A percentile compares a stretch with the other conserved stretches of the same genome.
Evolutionary conservation across 106 monocot species (phyloP).

Genomic region (Narthecium ossifragum): DNA sequence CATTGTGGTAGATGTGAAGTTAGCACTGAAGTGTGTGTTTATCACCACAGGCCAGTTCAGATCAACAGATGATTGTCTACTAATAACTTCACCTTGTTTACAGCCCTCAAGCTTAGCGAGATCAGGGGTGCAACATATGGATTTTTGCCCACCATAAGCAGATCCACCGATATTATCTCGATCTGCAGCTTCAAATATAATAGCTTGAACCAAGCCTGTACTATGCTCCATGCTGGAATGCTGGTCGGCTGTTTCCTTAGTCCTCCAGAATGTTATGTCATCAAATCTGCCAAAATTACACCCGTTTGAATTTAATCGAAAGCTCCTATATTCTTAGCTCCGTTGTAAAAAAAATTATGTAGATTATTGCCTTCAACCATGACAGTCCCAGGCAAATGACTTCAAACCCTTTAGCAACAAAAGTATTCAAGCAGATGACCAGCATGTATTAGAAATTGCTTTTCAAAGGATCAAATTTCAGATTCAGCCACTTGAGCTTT

Average conservation of each 20-base stretch:
- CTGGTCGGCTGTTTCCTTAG: slow-evolving; percentile 58
- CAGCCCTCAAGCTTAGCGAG: slow-evolving; percentile 92
- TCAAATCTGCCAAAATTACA: slow-evolving; percentile 42
- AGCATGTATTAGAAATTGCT: no score
- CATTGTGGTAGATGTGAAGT: slow-evolving; percentile 43
- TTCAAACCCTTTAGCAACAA: no score
- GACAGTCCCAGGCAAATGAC: no score
- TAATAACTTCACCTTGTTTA: slow-evolving; percentile 85
- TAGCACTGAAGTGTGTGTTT: slow-evolving; percentile 61
- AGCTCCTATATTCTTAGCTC: no score
- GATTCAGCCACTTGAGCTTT: no score
- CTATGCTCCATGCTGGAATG: slow-evolving; percentile 75
- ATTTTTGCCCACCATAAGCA: slow-evolving; percentile 90
- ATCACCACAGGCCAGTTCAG: slow-evolving; percentile 65
- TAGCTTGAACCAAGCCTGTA: slow-evolving; percentile 80
- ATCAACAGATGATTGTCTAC: slow-evolving; percentile 62
- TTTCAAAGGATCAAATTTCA: no score
- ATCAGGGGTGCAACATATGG: slow-evolving; percentile 97
- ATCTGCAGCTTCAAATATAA: slow-evolving; percentile 92
- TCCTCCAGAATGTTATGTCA: slow-evolving; percentile 80
- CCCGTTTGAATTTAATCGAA: background rate
- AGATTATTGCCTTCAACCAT: no score
- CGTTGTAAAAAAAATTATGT: no score
- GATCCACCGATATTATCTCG: slow-evolving; percentile 93
- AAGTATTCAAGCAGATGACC: no score